These are phyloP conservation scores for Apiospora phragmitis DNA, from an alignment of 2,329 filamentous ascomycete species.

Conservation along the genomic window DNA sequence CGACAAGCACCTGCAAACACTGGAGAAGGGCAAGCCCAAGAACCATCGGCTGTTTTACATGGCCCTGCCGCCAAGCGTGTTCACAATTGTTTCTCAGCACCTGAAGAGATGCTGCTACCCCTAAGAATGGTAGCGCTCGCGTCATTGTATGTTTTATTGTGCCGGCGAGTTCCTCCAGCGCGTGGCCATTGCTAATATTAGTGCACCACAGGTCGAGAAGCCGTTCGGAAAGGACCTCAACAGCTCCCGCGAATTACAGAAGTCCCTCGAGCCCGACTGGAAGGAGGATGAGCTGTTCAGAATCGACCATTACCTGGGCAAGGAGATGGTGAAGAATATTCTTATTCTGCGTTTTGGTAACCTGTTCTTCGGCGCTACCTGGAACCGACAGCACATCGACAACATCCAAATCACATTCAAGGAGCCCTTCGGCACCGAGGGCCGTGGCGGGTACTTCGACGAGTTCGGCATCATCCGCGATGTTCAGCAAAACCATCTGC, in stretches of 20 bases:
- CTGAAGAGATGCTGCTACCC: slow-evolving; percentile 98
- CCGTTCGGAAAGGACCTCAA: slow-evolving; percentile 96
- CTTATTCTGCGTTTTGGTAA: slow-evolving; percentile 97
- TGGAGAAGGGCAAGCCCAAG: slow-evolving; percentile 81
- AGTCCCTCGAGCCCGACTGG: slow-evolving; percentile 95
- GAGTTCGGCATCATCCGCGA: slow-evolving; percentile 99
- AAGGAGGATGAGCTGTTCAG: slow-evolving; percentile 98
- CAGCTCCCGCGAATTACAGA: slow-evolving; percentile 92
- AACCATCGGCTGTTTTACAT: slow-evolving; percentile 98
- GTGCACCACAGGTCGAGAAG: slow-evolving; percentile 78
- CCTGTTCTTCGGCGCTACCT: slow-evolving; percentile 96
- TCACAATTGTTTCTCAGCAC: slow-evolving; percentile 96
- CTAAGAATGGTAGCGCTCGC: slow-evolving; percentile 82
- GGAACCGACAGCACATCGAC: slow-evolving; percentile 99
- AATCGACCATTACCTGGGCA: slow-evolving; percentile 98
- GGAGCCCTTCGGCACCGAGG: slow-evolving; percentile 98
- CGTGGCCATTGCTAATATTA: not conserved
- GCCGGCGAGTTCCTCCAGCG: not conserved
- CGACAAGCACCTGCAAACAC: slow-evolving; percentile 79
- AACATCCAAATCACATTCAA: slow-evolving; percentile 99
- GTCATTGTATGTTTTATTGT: slow-evolving; percentile 72
- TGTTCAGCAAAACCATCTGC: slow-evolving; percentile 99
- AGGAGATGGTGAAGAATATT: slow-evolving; percentile 99
- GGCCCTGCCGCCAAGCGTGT: slow-evolving; percentile 95
- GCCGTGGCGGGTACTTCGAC: slow-evolving; percentile 97